Evolutionary conservation across 2,329 filamentous ascomycete genomes (phyloP), one percentile per base, ranked within the genome.

Genomic region (Colletotrichum tamarilloi): DNA sequence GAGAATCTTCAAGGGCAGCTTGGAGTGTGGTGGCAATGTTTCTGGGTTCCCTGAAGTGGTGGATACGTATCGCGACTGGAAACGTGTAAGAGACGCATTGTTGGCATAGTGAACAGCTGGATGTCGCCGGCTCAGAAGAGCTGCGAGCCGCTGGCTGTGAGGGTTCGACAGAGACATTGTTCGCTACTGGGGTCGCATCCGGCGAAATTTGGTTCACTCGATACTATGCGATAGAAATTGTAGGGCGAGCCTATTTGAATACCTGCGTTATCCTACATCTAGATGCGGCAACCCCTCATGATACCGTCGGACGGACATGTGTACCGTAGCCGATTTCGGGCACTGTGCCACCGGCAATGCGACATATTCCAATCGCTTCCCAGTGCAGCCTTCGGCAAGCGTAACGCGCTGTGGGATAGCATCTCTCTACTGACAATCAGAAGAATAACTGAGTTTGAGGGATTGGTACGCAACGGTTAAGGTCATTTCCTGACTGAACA

Each of bases 341-440:
- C 19, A 49, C 42, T 49, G 42, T 49, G 42, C 16, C 19, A 9
- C 42, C 42, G 19, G 42, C 42, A 19, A n/a, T 7, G 16, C 42
- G 19, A n/a, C 16, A 8, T 7, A 49, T 4, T 19, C 19, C 16
- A 19, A n/a, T 9, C 42, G 8, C 19, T 49, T 19, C 7, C 42
- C 5, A n/a, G 16, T 19, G 16, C 16, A n/a, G 42, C 42, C 19
- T 19, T 49, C 42, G 16, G 42, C 19, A 49, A 49, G 42, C 19
- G 42, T 3, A n/a, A 7, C 16, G 7, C 42, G 19, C 19, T 19
- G 6, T n/a, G 12, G 19, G 46, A 32, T 35, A 32, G 35, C 32
- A 71, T 32, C 62, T 62, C 7, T 62, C 7, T 46, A 57, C 32
- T 63, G n/a, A 49, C 56, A 57, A 62, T 46, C 60, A 46, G 46